A percentile compares a stretch with the other conserved stretches of the same genome.
Conservation (phyloP, 2,329 filamentous ascomycete species). For the Alternaria solani region DNA sequence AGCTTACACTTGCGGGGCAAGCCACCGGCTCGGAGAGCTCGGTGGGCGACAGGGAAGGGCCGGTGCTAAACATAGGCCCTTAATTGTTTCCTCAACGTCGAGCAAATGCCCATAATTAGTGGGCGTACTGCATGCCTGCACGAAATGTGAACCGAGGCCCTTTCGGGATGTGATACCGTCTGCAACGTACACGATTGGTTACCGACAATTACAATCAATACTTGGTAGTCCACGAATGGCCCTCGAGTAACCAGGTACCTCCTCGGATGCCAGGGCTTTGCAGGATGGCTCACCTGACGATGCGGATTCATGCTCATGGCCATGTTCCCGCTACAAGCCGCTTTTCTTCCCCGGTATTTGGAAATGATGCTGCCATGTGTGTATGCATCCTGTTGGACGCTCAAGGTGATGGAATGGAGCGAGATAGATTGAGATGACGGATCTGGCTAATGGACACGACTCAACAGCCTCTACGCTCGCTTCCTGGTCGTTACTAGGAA, state of each 20-base stretch:
- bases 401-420: slow-evolving; percentile 3
- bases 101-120: slow-evolving; percentile 47
- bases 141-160: slow-evolving; percentile 30
- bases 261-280: slow-evolving; percentile 18
- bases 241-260: slow-evolving; percentile 41
- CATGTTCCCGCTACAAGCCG: slow-evolving; percentile 18
- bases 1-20: slow-evolving; percentile 32
- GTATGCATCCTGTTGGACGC: slow-evolving; percentile 20
- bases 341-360: slow-evolving; percentile 27
- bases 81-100: slow-evolving; percentile 38
- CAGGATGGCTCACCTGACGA: slow-evolving; percentile 46
- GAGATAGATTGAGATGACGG: slow-evolving; percentile 7
- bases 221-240: slow-evolving; percentile 46
- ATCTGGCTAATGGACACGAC: slow-evolving; percentile 5
- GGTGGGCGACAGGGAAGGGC: slow-evolving; percentile 33
- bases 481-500: slow-evolving; percentile 9
- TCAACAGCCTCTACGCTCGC: slow-evolving; percentile 6
- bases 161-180: slow-evolving; percentile 23
- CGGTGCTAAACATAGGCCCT: slow-evolving; percentile 42
- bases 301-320: slow-evolving; percentile 32
- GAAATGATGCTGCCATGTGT: slow-evolving; percentile 21
- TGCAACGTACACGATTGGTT: slow-evolving; percentile 39
- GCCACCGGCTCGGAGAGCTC: slow-evolving; percentile 30
- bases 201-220: slow-evolving; percentile 47
- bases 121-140: slow-evolving; percentile 10